Percentiles rank a stretch among this genome's conserved stretches.
phyloP scores from a whole-genome alignment of 106 monocot species.

The Acanthochlamys bracteata region DNA sequence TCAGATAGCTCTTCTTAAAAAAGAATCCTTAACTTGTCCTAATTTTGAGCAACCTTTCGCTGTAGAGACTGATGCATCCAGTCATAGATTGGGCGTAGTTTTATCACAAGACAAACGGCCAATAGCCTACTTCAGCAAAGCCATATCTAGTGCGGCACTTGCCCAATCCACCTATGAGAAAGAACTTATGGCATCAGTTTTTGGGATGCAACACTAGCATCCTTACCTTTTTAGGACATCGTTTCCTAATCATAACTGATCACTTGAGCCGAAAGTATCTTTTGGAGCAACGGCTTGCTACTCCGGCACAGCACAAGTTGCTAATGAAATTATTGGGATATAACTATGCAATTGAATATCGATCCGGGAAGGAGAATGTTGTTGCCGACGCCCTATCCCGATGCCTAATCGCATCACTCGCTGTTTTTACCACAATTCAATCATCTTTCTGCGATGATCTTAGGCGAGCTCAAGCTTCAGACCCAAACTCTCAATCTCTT shows the following conservation, averaged over 20 bases:
- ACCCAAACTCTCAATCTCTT: too few species aligned
- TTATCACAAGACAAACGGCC: not conserved
- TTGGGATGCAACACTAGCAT: not conserved
- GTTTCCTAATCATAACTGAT: not conserved
- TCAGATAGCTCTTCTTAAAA: not conserved
- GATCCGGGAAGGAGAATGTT: not conserved
- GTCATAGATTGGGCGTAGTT: not conserved
- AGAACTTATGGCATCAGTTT: not conserved
- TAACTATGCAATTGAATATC: slow-evolving; percentile 6
- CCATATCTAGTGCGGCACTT: not conserved
- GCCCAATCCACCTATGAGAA: not conserved
- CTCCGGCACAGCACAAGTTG: not conserved
- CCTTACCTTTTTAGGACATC: not conserved
- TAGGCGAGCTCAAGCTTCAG: too few species aligned
- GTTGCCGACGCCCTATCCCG: slow-evolving; percentile 6
- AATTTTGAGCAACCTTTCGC: not conserved
- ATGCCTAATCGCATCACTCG: not conserved
- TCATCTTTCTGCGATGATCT: too few species aligned
- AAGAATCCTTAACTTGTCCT: not conserved
- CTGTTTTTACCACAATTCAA: too few species aligned
- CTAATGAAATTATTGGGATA: slow-evolving; percentile 1
- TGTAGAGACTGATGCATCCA: slow-evolving; percentile 7
- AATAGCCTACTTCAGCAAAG: slow-evolving; percentile 13
- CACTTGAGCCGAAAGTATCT: not conserved
- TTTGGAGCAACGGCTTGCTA: not conserved